Evolutionary conservation across 2,329 filamentous ascomycete species (phyloP).

Genomic region (Apiospora saccharicola): DNA sequence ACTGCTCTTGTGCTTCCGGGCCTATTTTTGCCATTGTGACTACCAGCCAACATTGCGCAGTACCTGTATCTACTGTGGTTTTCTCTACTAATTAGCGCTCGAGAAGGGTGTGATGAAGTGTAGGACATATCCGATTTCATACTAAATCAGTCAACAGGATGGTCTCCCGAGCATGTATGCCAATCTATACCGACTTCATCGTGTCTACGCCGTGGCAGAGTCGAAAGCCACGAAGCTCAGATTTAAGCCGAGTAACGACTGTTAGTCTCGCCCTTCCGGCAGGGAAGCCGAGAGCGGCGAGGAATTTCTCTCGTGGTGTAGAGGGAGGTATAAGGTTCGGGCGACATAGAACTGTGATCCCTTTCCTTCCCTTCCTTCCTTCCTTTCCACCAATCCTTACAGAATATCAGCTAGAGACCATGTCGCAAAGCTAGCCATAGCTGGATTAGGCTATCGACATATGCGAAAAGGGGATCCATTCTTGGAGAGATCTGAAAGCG

Average conservation of each 20-base stretch:
- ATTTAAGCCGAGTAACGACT: background rate
- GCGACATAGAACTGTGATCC: background rate
- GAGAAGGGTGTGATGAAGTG: no score
- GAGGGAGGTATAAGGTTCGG: background rate
- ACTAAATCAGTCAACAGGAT: no score
- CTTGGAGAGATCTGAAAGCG: background rate
- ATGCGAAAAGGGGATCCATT: background rate
- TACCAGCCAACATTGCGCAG: no score
- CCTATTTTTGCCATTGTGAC: no score
- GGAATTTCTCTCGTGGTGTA: no score
- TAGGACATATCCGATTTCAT: no score
- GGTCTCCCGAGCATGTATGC: no score
- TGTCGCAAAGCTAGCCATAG: background rate
- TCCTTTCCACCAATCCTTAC: background rate
- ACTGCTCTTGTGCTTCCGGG: no score
- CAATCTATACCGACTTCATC: no score
- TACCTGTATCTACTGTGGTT: no score
- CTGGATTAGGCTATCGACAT: background rate
- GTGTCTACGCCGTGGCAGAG: background rate
- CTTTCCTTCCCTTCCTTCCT: background rate
- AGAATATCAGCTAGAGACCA: background rate
- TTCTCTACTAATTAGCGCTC: no score
- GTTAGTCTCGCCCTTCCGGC: background rate
- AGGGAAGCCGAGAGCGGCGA: background rate
- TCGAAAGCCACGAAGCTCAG: background rate